These are phyloP conservation scores for Halocafeteria seosinensis DNA, from an alignment of 108 stramenopile species.

Conservation along the genomic window DNA sequence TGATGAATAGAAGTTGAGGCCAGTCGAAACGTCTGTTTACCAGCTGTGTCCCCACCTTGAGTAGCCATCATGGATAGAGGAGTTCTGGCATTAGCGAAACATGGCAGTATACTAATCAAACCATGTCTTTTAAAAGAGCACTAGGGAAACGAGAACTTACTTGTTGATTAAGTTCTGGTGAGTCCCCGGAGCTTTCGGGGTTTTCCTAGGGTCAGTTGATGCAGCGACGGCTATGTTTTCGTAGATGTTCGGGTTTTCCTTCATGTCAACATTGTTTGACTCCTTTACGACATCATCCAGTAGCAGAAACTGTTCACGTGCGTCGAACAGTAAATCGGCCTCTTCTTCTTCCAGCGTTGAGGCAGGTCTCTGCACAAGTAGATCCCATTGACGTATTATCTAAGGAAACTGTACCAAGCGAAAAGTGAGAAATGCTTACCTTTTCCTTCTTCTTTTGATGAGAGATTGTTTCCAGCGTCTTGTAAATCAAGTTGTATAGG, in stretches of 20 bases:
- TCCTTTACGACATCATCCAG: slow-evolving; percentile 72
- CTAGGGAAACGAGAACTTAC: neutral
- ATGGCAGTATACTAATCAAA: neutral
- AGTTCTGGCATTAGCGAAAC: neutral
- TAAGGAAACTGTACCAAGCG: no score
- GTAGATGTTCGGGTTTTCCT: neutral
- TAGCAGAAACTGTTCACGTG: slow-evolving; percentile 56
- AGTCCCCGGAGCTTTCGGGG: neutral
- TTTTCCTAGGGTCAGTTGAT: neutral
- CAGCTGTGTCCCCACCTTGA: neutral
- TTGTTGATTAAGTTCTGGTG: neutral
- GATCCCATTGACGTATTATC: no score
- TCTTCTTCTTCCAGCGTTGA: slow-evolving; percentile 29
- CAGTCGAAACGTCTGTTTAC: neutral
- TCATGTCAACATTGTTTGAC: slow-evolving; percentile 13
- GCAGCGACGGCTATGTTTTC: neutral
- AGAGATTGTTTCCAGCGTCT: neutral
- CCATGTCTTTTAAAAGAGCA: neutral
- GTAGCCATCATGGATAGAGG: neutral
- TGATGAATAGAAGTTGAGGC: neutral
- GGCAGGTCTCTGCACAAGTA: neutral
- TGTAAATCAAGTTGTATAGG: slow-evolving; percentile 48
- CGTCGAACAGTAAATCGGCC: slow-evolving; percentile 48
- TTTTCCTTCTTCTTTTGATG: neutral
- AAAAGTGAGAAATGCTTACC: neutral